Percentiles rank a stretch among this genome's conserved stretches.
These are phyloP conservation scores for Tieghemostelium lacteum DNA, from an alignment of 78 protist species.

Conservation along the genomic window DNA sequence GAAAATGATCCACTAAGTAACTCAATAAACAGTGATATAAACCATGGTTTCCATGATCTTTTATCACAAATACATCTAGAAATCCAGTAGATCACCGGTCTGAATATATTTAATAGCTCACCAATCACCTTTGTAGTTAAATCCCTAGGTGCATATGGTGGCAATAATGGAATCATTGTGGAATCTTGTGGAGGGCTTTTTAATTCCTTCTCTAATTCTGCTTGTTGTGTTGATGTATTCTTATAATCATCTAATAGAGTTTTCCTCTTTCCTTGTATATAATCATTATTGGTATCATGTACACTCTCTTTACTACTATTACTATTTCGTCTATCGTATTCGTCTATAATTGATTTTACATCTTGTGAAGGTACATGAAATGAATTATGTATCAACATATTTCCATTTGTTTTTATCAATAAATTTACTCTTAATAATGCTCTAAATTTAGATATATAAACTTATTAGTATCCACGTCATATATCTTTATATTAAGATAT, in stretches of 20 bases:
- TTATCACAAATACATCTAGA: constrained; percentile 41
- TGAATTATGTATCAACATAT: constrained; percentile 69
- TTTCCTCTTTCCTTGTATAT: constrained; percentile 12
- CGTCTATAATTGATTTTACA: constrained; percentile 4
- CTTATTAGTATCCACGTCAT: no score
- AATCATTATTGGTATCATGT: background rate
- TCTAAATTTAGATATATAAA: background rate
- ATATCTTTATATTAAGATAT: background rate
- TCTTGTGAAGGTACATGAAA: constrained; percentile 71
- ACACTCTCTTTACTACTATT: background rate
- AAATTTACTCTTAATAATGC: constrained; percentile 50
- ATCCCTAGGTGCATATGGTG: constrained; percentile 62
- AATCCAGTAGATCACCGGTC: constrained; percentile 52
- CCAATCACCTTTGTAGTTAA: constrained; percentile 34
- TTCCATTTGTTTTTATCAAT: constrained; percentile 57
- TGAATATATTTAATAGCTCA: constrained; percentile 46
- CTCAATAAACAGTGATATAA: constrained; percentile 39
- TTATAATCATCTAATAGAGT: constrained; percentile 44
- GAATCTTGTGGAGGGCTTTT: constrained; percentile 15
- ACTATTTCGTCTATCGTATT: no score
- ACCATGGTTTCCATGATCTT: constrained; percentile 76
- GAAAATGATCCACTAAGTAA: constrained; percentile 8
- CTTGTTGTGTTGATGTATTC: background rate
- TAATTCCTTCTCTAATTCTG: constrained; percentile 7
- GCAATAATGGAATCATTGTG: constrained; percentile 43